Evolutionary conservation across 164 flowering plant species (phyloP).

Genomic region (Aristolochia fimbriata): DNA sequence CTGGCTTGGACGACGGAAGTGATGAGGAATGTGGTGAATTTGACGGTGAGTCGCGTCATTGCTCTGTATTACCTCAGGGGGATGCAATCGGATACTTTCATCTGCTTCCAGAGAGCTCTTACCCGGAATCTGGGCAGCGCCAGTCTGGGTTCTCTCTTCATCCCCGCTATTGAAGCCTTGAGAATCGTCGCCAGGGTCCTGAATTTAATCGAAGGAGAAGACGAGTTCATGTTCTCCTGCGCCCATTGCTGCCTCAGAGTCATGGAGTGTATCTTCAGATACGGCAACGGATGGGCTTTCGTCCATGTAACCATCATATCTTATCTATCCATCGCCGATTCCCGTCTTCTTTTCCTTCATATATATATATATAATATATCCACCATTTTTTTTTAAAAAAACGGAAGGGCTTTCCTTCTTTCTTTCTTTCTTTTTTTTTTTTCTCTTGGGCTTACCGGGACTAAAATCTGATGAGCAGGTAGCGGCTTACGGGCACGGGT

Average conservation of each 20-base stretch:
- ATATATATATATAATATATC: too few species aligned
- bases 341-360: too few species aligned
- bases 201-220: constrained; percentile 88
- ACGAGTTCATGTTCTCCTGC: constrained; percentile 95
- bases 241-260: constrained; percentile 83
- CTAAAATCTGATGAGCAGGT: constrained; percentile 24
- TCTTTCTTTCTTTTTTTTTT: too few species aligned
- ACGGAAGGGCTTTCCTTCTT: too few species aligned
- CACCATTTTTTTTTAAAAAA: too few species aligned
- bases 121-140: constrained; percentile 78
- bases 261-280: constrained; percentile 68
- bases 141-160: constrained; percentile 73
- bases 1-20: constrained; percentile 86
- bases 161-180: constrained; percentile 74
- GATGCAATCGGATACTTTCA: constrained; percentile 63
- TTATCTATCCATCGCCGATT: not conserved
- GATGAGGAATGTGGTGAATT: constrained; percentile 70
- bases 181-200: constrained; percentile 65
- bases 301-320: constrained; percentile 51
- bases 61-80: constrained; percentile 79
- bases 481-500: constrained; percentile 82
- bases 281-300: constrained; percentile 89
- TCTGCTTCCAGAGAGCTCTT: constrained; percentile 81
- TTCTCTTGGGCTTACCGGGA: not conserved
- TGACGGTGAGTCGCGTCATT: constrained; percentile 70